Percentiles rank a stretch among this genome's conserved stretches.
phyloP scores from a whole-genome alignment of 2,329 filamentous ascomycete genomes.

The Epichloe bromicola region DNA sequence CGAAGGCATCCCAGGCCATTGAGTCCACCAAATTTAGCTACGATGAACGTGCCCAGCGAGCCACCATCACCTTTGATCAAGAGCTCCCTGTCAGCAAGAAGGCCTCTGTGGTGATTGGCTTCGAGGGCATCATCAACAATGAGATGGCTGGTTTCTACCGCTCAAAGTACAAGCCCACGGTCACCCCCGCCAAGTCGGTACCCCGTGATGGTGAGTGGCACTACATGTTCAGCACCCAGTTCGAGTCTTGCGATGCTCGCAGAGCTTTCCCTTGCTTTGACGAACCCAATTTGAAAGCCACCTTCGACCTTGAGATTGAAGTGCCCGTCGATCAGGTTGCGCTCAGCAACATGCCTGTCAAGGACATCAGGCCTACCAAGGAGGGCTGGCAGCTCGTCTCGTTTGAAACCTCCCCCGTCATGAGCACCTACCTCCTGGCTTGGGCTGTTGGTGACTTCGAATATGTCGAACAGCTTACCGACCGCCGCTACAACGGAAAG shows the following conservation, averaged over 20 bases:
- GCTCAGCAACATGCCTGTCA: slow-evolving; percentile 91
- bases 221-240: slow-evolving; percentile 88
- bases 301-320: slow-evolving; percentile 88
- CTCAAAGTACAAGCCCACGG: slow-evolving; percentile 79
- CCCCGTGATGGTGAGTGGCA: slow-evolving; percentile 56
- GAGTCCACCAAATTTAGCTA: slow-evolving; percentile 60
- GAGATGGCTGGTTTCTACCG: slow-evolving; percentile 90
- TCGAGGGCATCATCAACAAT: slow-evolving; percentile 74
- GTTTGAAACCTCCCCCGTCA: slow-evolving; percentile 75
- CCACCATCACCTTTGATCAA: slow-evolving; percentile 61
- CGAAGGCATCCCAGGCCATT: slow-evolving; percentile 41
- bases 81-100: slow-evolving; percentile 56
- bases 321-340: slow-evolving; percentile 79
- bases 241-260: slow-evolving; percentile 90
- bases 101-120: slow-evolving; percentile 55
- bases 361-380: slow-evolving; percentile 44
- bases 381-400: slow-evolving; percentile 60
- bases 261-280: slow-evolving; percentile 96
- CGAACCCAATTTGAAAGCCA: slow-evolving; percentile 92
- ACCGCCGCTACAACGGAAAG: slow-evolving; percentile 83
- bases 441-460: slow-evolving; percentile 97
- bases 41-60: slow-evolving; percentile 73
- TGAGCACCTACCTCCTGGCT: slow-evolving; percentile 84
- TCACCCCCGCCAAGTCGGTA: slow-evolving; percentile 60
- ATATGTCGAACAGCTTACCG: slow-evolving; percentile 83